Evolutionary conservation across 2,329 filamentous ascomycete species (phyloP).

Genomic region (Aureobasidium namibiae): DNA sequence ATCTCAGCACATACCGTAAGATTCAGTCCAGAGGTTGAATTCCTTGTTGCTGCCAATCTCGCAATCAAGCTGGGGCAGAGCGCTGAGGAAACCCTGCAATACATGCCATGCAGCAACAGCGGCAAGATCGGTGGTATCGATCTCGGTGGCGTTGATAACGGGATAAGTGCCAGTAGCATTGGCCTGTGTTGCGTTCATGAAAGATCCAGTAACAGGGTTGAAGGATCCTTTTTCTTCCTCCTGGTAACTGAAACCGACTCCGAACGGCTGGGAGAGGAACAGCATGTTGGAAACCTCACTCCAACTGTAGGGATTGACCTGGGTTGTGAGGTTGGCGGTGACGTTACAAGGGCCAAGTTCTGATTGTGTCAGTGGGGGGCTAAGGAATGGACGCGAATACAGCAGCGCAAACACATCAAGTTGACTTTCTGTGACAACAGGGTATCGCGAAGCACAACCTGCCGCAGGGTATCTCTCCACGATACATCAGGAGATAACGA

Average conservation of each 20-base stretch:
- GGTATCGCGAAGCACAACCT: too few species aligned
- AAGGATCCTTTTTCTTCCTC: conserved; percentile 31
- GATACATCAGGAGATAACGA: too few species aligned
- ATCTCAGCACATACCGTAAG: too few species aligned
- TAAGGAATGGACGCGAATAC: too few species aligned
- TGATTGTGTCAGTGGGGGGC: background rate
- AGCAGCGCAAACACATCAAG: too few species aligned
- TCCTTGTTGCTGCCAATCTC: conserved; percentile 41
- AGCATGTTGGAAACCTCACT: conserved; percentile 52
- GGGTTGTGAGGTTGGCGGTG: conserved; percentile 25
- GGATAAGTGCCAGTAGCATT: conserved; percentile 41
- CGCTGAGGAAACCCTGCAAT: conserved; percentile 46
- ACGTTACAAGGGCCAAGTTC: conserved; percentile 42
- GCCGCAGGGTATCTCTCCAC: too few species aligned
- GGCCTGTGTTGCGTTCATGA: conserved; percentile 36
- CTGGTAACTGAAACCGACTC: conserved; percentile 47
- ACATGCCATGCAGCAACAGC: conserved; percentile 49
- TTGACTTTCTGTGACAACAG: too few species aligned
- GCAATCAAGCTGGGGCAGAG: conserved; percentile 40
- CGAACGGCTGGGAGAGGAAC: conserved; percentile 55
- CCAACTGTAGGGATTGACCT: conserved; percentile 51
- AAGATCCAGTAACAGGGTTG: conserved; percentile 36
- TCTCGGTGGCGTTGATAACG: conserved; percentile 39
- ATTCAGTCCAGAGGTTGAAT: conserved; percentile 54
- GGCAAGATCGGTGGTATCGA: conserved; percentile 50